Evolutionary conservation across 176 grass and related monocot species (phyloP).

Genomic region (Eleusine coracana): DNA sequence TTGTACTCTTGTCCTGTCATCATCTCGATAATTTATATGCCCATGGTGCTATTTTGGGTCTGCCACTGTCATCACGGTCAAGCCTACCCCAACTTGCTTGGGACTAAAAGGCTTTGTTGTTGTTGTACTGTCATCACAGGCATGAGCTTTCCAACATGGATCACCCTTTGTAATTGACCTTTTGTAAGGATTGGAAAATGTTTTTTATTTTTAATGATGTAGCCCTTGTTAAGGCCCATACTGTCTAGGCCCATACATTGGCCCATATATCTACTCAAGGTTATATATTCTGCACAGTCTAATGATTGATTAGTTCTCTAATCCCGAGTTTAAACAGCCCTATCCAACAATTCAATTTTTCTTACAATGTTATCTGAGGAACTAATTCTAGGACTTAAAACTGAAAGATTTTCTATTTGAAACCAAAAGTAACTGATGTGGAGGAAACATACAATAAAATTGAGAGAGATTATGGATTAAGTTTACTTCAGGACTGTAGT

Average conservation of each 20-base stretch:
- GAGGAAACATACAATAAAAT: not conserved
- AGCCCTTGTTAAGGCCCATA: too few relatives aligned
- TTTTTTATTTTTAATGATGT: not conserved
- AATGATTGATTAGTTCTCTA: too few relatives aligned
- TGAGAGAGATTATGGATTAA: not conserved
- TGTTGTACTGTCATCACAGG: not conserved
- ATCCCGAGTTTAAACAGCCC: not conserved
- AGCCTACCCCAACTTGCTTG: too few relatives aligned
- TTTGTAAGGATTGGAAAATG: not conserved
- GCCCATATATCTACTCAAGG: too few relatives aligned
- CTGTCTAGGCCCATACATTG: too few relatives aligned
- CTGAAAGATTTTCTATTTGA: not conserved
- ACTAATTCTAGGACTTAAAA: not conserved
- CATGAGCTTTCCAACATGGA: constrained; percentile 2
- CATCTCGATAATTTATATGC: too few relatives aligned
- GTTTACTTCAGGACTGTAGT: not conserved
- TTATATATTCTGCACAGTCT: too few relatives aligned
- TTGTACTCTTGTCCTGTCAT: too few relatives aligned
- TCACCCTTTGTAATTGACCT: constrained; percentile 4
- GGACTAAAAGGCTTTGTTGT: too few relatives aligned
- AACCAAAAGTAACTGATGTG: not conserved
- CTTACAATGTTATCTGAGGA: constrained; percentile 16
- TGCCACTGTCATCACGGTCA: too few relatives aligned
- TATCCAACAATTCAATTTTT: not conserved
- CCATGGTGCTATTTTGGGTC: too few relatives aligned